Evolutionary conservation across 176 grass and related monocot species (phyloP).

Genomic region (Musa itinerans): DNA sequence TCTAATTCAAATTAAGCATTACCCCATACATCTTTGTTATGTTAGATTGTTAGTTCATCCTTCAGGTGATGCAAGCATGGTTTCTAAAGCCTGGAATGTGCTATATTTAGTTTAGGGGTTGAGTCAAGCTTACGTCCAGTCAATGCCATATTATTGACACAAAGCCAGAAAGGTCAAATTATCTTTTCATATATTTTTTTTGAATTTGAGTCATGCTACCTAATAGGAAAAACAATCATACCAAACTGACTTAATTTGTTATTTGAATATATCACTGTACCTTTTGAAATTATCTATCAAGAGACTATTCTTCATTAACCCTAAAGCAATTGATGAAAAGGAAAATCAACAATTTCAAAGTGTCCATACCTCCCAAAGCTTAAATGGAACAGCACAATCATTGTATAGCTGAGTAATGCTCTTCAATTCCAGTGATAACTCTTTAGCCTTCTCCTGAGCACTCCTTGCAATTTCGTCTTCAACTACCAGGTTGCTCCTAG

Average conservation of each 20-base stretch:
- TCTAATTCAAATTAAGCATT: too few relatives aligned
- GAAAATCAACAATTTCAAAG: neutral
- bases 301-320: neutral
- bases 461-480: constrained; percentile 37
- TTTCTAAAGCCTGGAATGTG: neutral
- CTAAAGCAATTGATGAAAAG: neutral
- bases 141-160: neutral
- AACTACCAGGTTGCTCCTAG: constrained; percentile 35
- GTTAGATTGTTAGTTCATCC: neutral
- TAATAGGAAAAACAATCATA: neutral
- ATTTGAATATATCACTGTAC: neutral
- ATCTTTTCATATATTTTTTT: neutral
- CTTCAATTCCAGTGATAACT: constrained; percentile 76
- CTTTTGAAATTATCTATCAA: neutral
- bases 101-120: neutral
- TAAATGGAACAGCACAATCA: constrained; percentile 81
- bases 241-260: neutral
- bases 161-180: neutral
- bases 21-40: too few relatives aligned
- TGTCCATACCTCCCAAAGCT: constrained; percentile 76
- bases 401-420: constrained; percentile 96
- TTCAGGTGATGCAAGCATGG: neutral
- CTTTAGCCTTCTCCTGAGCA: constrained; percentile 72
- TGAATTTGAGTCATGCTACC: neutral
- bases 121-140: neutral